phyloP scores from a whole-genome alignment of 2,329 filamentous ascomycete genomes.

The Lasiodiplodia theobromae region DNA sequence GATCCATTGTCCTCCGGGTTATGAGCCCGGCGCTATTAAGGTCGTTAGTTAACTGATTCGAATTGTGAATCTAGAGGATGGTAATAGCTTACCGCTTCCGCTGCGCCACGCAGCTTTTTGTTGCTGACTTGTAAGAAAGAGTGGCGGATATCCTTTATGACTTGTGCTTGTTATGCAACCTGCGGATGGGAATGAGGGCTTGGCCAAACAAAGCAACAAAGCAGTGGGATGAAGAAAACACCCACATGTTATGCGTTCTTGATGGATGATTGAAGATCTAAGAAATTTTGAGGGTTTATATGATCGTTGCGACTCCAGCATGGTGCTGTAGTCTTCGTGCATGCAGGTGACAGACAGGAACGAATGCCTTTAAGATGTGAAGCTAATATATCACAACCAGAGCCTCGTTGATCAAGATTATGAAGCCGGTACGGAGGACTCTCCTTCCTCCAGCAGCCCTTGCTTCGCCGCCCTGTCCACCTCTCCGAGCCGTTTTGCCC shows the following conservation, averaged over 20 bases:
- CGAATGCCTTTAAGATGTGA: not conserved
- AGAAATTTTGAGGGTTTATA: not conserved
- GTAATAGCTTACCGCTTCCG: conserved; percentile 36
- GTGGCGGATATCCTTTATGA: not conserved
- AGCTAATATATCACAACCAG: not conserved
- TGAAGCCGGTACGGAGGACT: not conserved
- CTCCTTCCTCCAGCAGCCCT: not conserved
- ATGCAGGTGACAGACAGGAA: not conserved
- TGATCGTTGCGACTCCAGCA: not conserved
- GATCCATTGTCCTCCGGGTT: conserved; percentile 44
- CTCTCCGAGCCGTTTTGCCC: conserved; percentile 30
- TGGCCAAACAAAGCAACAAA: not conserved
- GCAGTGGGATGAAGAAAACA: not conserved
- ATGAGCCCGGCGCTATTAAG: conserved; percentile 39
- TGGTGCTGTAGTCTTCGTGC: not conserved
- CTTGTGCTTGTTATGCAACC: not conserved
- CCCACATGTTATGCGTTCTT: not conserved
- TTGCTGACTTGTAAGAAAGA: not conserved
- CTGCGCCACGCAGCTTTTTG: conserved; percentile 41
- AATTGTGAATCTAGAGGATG: not conserved
- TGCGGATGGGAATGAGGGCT: not conserved
- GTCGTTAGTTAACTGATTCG: conserved; percentile 1
- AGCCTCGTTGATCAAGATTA: not conserved
- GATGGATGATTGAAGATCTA: not conserved
- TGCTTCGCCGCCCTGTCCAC: conserved; percentile 31